Base-by-base conservation (phyloP, 257 asterid genomes). In the Plectranthus barbatus region DNA sequence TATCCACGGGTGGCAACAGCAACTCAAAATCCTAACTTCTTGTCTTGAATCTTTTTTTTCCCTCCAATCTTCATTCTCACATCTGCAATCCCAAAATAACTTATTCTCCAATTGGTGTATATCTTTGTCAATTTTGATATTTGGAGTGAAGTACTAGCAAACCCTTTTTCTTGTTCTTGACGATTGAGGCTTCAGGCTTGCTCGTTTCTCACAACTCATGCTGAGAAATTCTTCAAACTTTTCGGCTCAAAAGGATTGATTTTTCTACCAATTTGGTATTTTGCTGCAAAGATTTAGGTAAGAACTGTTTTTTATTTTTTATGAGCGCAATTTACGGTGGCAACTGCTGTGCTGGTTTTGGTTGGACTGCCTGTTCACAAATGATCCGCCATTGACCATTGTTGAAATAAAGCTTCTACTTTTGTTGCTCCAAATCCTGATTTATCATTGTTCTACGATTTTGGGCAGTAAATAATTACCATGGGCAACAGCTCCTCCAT, bases 401-500 rank as follows among this genome's bases (percentile, higher is more conserved):
- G 31, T 26, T 4, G 56, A 53, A 54, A 66, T 66, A 45, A 26
- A 45, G 53, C 44, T 14, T 17, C 4, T 33, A 7, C 8, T 11
- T 23, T 39, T 23, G 1, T 31, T 19, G 19, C 56, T 29, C 47
- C 18, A 19, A 7, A 11, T n/a, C 14, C 13, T 29, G 4, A 12
- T 53, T 42, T 7, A 0, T 36, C 46, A 39, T 56, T 52, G 48
- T 13, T 67, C 37, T 49, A 8, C 18, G 66, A 57, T 47, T 67
- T 24, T 45, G 72, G 41, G 11, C 50, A 4, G 24, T 42, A 2
- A 4, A 5, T 57, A 17, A n/a, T 18, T 10, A 40, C 21, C 29
- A 79, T 79, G 84, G 84, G 84, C 7, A 79, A 69, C 71, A 37
- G 74, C 60, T 79, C 84, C 56, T 79, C 84, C 39, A 75, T 79